Conservation (phyloP, 1,284 basidiomycete genomes). For the Leccinum holopus region DNA sequence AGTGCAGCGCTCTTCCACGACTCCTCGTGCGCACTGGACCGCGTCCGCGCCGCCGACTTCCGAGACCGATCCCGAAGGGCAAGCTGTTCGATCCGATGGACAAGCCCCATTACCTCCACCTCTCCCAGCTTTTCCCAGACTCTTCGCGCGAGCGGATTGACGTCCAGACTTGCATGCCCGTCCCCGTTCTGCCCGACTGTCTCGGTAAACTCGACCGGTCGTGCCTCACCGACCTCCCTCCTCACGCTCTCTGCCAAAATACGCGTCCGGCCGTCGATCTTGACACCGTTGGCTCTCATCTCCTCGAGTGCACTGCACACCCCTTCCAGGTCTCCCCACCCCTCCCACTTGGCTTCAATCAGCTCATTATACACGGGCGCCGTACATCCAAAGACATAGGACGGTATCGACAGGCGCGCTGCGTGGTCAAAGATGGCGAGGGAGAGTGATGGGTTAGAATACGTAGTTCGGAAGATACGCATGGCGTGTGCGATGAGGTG, state of each 20-base stretch:
- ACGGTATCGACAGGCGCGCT: conserved; percentile 66
- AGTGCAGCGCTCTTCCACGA: conserved; percentile 29
- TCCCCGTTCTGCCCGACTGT: conserved; percentile 40
- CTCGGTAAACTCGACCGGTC: conserved; percentile 10
- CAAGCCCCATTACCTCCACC: conserved; percentile 37
- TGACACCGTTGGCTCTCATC: conserved; percentile 78
- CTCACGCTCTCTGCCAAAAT: conserved; percentile 64
- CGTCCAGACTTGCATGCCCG: conserved; percentile 15
- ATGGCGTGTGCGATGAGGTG: conserved; percentile 74
- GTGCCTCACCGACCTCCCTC: conserved; percentile 57
- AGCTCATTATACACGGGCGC: conserved; percentile 85
- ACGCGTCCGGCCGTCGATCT: conserved; percentile 59
- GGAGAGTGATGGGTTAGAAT: conserved; percentile 76
- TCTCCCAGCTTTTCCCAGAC: conserved; percentile 26
- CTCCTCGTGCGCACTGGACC: conserved; percentile 22
- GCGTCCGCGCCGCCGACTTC: conserved; percentile 4
- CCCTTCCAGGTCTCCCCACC: conserved; percentile 75
- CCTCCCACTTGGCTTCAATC: conserved; percentile 76
- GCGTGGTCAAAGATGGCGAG: conserved; percentile 83
- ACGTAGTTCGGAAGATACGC: conserved; percentile 71
- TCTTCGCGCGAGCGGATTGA: conserved; percentile 22
- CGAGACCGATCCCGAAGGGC: conserved; percentile 27
- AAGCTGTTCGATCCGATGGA: conserved; percentile 42
- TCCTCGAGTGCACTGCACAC: conserved; percentile 73
- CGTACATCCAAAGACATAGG: conserved; percentile 85